Base-by-base conservation (phyloP, 2,329 filamentous ascomycete genomes). In the Calonectria crousiana region DNA sequence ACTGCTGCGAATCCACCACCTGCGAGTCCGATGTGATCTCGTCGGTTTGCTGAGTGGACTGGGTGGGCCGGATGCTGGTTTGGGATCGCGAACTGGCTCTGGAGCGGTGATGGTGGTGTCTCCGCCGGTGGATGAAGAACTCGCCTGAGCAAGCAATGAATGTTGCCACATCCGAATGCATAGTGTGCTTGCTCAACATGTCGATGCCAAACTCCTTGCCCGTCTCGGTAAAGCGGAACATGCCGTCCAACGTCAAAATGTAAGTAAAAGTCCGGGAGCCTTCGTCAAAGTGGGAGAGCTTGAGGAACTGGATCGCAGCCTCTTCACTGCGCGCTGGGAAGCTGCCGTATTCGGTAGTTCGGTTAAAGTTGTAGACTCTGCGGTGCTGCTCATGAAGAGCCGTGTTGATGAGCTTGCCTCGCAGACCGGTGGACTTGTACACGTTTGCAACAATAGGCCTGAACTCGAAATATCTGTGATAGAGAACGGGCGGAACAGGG, bases 161-260 rank as follows among this genome's bases (percentile, higher is more conserved):
- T 2, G 95, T 94, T 44, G 93, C 94, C 1, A 98, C 96, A 83
- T 98, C 93, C 77, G 95, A 96, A 86, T 98, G 96, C 95, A 98
- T 98, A 51, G 95, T 98, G 84, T 98, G 96, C 84, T 98, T 98
- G 84, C 93, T 95, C 80, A 98, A 86, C 84, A 98, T 88, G 85
- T 98, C 96, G 80, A 98, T 95, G 67, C 96, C 95, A 74, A 98
- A 98, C 81, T 98, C 96, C 80, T 97, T 97, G 36, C 96, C 96
- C 0, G 96, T 98, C 84, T 98, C 96, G 1, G 96, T 98, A 85
- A 98, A 98, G 58, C 95, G 93, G 82, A 97, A 91, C 68, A 96
- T 89, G 6, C 93, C 94, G 81, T 98, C 96, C 9, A 98, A 89
- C 0, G 95, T 98, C 28, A 98, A 87, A 32, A 98, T 93, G 79